Evolutionary conservation across 2,329 filamentous ascomycete genomes (phyloP).

Genomic region (Akanthomyces muscarius): DNA sequence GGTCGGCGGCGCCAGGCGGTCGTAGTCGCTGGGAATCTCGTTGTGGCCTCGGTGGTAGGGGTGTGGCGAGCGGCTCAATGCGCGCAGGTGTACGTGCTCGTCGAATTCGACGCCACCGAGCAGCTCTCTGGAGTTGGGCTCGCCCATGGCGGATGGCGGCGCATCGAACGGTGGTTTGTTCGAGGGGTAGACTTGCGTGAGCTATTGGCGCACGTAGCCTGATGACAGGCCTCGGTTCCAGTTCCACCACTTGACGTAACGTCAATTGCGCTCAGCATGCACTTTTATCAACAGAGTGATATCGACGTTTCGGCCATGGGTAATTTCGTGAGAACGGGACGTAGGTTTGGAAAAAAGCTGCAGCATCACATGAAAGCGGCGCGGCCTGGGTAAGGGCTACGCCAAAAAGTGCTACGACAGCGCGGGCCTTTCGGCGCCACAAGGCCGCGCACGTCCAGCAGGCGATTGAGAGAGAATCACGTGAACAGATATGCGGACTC

Average conservation of each 20-base stretch:
- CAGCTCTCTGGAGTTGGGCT: constrained; percentile 37
- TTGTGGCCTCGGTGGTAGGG: constrained; percentile 60
- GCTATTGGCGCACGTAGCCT: not conserved
- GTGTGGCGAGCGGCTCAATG: constrained; percentile 60
- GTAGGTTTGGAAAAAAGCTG: not conserved
- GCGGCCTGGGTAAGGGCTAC: constrained; percentile 13
- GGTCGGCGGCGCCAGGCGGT: constrained; percentile 26
- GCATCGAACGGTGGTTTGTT: constrained; percentile 3
- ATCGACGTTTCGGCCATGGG: not conserved
- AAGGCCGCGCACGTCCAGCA: not conserved
- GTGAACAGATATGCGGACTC: not conserved
- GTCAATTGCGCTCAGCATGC: constrained; percentile 1
- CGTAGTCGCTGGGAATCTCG: constrained; percentile 51
- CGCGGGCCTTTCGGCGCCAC: not conserved
- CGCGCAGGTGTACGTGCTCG: constrained; percentile 40
- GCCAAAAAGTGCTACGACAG: not conserved
- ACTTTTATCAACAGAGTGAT: not conserved
- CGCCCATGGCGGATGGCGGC: constrained; percentile 41
- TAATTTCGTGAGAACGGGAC: not conserved
- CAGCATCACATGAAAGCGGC: constrained; percentile 5
- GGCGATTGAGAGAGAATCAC: not conserved
- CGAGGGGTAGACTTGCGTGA: not conserved
- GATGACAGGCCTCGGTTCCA: constrained; percentile 2
- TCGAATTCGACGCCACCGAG: constrained; percentile 31
- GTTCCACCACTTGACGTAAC: not conserved